Evolutionary conservation across 2,329 filamentous ascomycete species (phyloP).

Genomic region (Fonsecaea multimorphosa): DNA sequence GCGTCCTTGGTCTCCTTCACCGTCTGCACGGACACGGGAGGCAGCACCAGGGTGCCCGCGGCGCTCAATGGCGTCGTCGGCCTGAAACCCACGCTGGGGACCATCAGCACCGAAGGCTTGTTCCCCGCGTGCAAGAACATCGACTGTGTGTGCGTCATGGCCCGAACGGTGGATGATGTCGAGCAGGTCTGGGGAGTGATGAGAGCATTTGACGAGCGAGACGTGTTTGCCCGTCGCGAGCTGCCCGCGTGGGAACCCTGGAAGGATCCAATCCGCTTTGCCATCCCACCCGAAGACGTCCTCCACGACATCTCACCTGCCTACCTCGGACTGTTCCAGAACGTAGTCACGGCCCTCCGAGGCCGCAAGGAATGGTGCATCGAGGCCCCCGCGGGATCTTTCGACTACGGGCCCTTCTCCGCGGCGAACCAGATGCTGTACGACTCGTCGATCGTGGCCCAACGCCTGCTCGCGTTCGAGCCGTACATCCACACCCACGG

Average conservation of each 20-base stretch:
- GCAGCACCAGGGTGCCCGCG: slow-evolving; percentile 38
- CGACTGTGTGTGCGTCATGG: slow-evolving; percentile 60
- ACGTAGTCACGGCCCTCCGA: slow-evolving; percentile 46
- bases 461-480: slow-evolving; percentile 25
- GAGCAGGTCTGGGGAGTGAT: slow-evolving; percentile 43
- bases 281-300: slow-evolving; percentile 52
- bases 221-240: slow-evolving; percentile 52
- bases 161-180: slow-evolving; percentile 50
- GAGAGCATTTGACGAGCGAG: slow-evolving; percentile 39
- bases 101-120: slow-evolving; percentile 37
- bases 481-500: slow-evolving; percentile 16
- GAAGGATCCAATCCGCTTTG: slow-evolving; percentile 54
- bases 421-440: slow-evolving; percentile 62
- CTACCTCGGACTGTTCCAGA: slow-evolving; percentile 51
- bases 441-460: slow-evolving; percentile 62
- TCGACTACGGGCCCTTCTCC: slow-evolving; percentile 59
- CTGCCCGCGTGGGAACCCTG: slow-evolving; percentile 36
- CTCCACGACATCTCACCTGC: slow-evolving; percentile 52
- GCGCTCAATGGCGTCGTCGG: slow-evolving; percentile 40
- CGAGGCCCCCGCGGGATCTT: slow-evolving; percentile 45
- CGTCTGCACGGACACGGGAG: slow-evolving; percentile 49
- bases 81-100: slow-evolving; percentile 40
- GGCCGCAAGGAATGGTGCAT: slow-evolving; percentile 48
- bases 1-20: slow-evolving; percentile 63
- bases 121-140: slow-evolving; percentile 60